Evolutionary conservation across 257 asterid genomes (phyloP).

Genomic region (Fraxinus anomala): DNA sequence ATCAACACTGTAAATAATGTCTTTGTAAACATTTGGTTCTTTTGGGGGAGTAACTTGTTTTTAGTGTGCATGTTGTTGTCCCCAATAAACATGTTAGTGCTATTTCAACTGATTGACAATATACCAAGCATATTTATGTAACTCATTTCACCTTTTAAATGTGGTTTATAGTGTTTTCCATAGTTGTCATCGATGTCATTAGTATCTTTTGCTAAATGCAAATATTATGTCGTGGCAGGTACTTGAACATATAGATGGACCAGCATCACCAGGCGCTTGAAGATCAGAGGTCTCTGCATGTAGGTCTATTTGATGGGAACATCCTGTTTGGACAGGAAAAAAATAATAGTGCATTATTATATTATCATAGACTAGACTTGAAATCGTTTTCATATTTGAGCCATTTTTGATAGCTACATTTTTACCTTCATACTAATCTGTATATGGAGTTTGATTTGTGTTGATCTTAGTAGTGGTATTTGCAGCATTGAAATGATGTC

Average conservation of each 20-base stretch:
- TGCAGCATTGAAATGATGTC: not conserved
- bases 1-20: not conserved
- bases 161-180: not conserved
- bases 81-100: constrained; percentile 26
- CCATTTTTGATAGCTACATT: not conserved
- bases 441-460: constrained; percentile 22
- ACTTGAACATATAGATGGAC: constrained; percentile 54
- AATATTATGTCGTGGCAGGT: constrained; percentile 50
- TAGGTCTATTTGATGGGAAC: constrained; percentile 40
- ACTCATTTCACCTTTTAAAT: not conserved
- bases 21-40: not conserved
- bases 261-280: constrained; percentile 39
- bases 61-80: constrained; percentile 31
- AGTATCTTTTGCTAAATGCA: constrained; percentile 5
- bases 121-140: constrained; percentile 27
- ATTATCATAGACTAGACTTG: constrained; percentile 24
- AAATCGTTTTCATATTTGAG: not conserved
- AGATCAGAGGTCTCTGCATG: constrained; percentile 35
- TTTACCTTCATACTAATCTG: constrained; percentile 8
- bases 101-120: constrained; percentile 33
- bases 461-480: not conserved
- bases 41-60: constrained; percentile 12
- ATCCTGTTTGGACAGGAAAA: constrained; percentile 26
- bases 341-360: constrained; percentile 25
- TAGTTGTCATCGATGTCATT: not conserved